Percentiles rank a stretch among this genome's conserved stretches.
Evolutionary conservation across 352 stramenopile species (phyloP).

Genomic region (Globisporangium acanthophoron): DNA sequence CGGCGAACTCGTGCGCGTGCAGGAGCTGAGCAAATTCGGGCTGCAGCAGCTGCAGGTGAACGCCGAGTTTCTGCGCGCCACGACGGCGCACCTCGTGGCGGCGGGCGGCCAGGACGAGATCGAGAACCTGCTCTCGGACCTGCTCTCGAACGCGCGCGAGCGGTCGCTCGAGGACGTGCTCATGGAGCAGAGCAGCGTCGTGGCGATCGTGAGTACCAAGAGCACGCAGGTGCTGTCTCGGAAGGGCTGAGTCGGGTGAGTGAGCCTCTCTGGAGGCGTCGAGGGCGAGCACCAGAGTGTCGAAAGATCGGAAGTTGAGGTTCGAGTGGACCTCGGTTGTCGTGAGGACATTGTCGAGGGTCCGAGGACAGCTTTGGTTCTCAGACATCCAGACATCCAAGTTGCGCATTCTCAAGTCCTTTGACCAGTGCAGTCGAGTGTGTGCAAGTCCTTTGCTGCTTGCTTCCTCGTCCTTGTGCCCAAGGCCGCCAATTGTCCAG

Average conservation of each 20-base stretch:
- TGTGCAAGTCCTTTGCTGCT: no score
- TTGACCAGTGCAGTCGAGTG: no score
- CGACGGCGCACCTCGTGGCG: conserved; percentile 44
- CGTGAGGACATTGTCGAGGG: no score
- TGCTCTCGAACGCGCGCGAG: conserved; percentile 74
- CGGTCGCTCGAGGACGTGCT: conserved; percentile 52
- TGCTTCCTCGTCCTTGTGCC: no score
- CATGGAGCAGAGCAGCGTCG: conserved; percentile 82
- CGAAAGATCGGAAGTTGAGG: no score
- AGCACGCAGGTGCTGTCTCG: conserved; percentile 63
- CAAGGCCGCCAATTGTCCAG: no score
- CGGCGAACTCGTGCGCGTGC: conserved; percentile 52
- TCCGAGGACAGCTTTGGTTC: no score
- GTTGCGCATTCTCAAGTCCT: no score
- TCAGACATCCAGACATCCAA: no score
- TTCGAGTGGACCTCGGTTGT: no score
- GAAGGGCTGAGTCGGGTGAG: conserved; percentile 16
- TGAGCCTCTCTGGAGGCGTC: no score
- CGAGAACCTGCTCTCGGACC: conserved; percentile 66
- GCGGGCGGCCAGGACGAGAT: conserved; percentile 44
- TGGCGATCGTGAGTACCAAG: conserved; percentile 80
- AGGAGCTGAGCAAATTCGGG: conserved; percentile 59
- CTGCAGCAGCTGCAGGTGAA: conserved; percentile 81
- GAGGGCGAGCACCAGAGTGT: no score
- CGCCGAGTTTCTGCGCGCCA: conserved; percentile 64